Evolutionary conservation across 108 stramenopile species (phyloP).

Genomic region (Cyclotella choctawhatcheeana): DNA sequence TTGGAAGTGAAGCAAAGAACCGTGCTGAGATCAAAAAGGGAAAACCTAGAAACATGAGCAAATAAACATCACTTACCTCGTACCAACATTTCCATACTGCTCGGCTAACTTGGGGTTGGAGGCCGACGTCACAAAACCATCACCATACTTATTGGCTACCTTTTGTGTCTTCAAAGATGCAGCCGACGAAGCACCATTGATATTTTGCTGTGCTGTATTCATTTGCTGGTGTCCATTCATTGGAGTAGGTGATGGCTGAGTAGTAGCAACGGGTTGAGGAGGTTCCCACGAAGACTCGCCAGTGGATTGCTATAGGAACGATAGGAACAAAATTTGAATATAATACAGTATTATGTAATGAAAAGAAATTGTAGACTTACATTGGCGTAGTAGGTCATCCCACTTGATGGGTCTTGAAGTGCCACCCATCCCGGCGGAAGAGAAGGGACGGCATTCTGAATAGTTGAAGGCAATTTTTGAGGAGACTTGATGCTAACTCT

Average conservation of each 20-base stretch:
- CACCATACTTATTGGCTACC: constrained; percentile 87
- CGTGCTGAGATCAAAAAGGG: too few relatives aligned
- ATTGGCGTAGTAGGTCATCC: constrained; percentile 84
- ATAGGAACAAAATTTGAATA: background rate
- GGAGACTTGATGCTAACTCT: background rate
- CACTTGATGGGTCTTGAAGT: constrained; percentile 78
- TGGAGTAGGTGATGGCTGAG: constrained; percentile 34
- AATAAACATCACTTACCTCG: constrained; percentile 49
- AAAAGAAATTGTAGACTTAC: constrained; percentile 1
- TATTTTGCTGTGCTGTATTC: constrained; percentile 12
- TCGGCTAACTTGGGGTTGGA: constrained; percentile 85
- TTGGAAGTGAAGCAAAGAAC: too few relatives aligned
- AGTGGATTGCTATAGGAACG: constrained; percentile 53
- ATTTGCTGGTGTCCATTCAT: constrained; percentile 20
- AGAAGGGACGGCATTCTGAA: constrained; percentile 19
- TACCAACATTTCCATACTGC: constrained; percentile 91
- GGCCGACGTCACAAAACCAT: constrained; percentile 88
- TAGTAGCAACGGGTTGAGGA: constrained; percentile 50
- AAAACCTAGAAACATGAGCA: background rate
- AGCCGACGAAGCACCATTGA: constrained; percentile 25
- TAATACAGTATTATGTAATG: background rate
- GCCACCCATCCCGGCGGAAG: constrained; percentile 84
- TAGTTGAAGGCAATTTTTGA: background rate
- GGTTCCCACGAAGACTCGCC: constrained; percentile 88
- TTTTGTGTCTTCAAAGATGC: constrained; percentile 39